A percentile compares a stretch with the other conserved stretches of the same genome.
These are phyloP conservation scores for Begonia masoniana DNA, from an alignment of 306 rosid genomes.

Conservation along the genomic window DNA sequence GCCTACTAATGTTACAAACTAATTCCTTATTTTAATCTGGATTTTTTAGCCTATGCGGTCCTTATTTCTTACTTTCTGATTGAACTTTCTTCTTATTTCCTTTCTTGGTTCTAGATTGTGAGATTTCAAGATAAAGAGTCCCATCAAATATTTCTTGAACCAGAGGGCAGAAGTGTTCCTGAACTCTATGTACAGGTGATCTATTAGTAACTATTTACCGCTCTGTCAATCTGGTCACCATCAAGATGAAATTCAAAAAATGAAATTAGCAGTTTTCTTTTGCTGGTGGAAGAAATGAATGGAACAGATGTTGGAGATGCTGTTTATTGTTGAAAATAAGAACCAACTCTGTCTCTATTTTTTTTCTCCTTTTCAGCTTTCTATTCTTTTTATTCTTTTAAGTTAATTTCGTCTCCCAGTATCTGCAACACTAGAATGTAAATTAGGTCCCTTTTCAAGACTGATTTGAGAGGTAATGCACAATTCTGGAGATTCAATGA, in stretches of 20 bases:
- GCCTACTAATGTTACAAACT: no score
- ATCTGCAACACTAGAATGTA: no score
- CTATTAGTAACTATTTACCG: neutral
- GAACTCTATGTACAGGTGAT: conserved; percentile 93
- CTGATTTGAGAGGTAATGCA: no score
- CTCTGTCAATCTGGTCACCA: neutral
- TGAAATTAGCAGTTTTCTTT: neutral
- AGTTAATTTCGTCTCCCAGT: no score
- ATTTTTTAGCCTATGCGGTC: no score
- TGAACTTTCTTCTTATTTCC: neutral
- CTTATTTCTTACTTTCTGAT: neutral
- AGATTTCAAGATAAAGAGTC: conserved; percentile 91
- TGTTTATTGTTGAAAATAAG: no score
- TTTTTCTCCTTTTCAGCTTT: no score
- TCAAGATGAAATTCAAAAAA: conserved; percentile 1
- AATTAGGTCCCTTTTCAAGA: no score
- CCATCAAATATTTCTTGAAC: conserved; percentile 96
- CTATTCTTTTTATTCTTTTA: no score
- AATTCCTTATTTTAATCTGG: no score
- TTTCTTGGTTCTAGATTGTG: conserved; percentile 46
- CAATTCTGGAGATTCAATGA: no score
- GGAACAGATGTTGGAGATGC: neutral
- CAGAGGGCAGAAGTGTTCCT: conserved; percentile 89
- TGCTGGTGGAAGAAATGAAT: neutral
- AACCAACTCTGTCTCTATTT: no score